Percentiles rank a stretch among this genome's conserved stretches.
Evolutionary conservation across 345 rosid genomes (phyloP).

Genomic region (Sonneratia caseolaris): DNA sequence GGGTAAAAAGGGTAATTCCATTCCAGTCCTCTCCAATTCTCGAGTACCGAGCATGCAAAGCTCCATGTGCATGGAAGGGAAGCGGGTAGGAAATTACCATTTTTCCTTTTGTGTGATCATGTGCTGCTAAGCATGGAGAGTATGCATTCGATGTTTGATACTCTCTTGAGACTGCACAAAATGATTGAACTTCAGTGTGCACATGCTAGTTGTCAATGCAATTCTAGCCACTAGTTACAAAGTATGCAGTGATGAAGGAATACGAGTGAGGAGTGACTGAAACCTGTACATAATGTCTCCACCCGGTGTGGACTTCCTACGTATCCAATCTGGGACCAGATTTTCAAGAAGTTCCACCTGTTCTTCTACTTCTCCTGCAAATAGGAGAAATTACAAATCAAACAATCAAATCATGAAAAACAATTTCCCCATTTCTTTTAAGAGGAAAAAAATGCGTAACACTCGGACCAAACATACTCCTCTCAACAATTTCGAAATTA

Average conservation of each 20-base stretch:
- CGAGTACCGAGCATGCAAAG: too few species aligned
- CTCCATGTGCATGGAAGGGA: too few species aligned
- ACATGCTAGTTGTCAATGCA: not conserved
- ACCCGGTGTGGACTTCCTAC: constrained; percentile 18
- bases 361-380: constrained; percentile 44
- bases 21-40: too few species aligned
- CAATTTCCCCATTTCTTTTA: too few species aligned
- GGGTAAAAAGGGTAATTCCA: too few species aligned
- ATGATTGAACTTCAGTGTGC: not conserved
- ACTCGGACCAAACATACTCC: constrained; percentile 17
- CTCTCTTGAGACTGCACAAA: constrained; percentile 26
- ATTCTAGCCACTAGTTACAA: not conserved
- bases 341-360: constrained; percentile 40
- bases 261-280: not conserved
- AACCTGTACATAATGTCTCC: constrained; percentile 38
- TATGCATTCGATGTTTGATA: constrained; percentile 16
- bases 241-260: not conserved
- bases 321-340: constrained; percentile 42
- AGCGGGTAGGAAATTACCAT: not conserved
- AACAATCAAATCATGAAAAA: not conserved
- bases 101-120: not conserved
- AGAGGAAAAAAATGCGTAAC: not conserved
- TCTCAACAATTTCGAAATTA: constrained; percentile 26
- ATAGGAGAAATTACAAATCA: not conserved
- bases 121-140: constrained; percentile 13